A percentile compares a stretch with the other conserved stretches of the same genome.
Evolutionary conservation across 1,284 basidiomycete species (phyloP).

Genomic region (Fomitopsis schrenkii): DNA sequence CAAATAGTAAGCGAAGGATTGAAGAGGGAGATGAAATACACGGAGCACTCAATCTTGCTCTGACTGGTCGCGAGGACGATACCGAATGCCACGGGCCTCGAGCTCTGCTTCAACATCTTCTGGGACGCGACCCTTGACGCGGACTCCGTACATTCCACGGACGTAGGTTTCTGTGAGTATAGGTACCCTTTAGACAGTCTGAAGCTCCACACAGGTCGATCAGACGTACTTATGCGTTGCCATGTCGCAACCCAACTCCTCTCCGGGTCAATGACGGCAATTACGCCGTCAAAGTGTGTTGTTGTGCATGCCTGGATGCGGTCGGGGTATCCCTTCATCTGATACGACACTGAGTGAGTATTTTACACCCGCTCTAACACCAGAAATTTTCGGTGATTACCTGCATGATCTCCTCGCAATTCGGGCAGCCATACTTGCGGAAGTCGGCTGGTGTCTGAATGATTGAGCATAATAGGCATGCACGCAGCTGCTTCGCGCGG

Average conservation of each 20-base stretch:
- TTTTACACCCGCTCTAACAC: not conserved
- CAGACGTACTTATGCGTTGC: conserved; percentile 80
- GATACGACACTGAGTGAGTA: not conserved
- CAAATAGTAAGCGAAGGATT: too few relatives aligned
- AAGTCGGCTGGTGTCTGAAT: conserved; percentile 87
- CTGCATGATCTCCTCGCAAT: conserved; percentile 94
- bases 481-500: conserved; percentile 73
- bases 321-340: conserved; percentile 90
- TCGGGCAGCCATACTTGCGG: conserved; percentile 85
- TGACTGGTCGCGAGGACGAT: conserved; percentile 73
- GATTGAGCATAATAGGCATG: conserved; percentile 91
- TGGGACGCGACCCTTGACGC: conserved; percentile 83
- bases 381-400: conserved; percentile 36
- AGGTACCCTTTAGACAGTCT: not conserved
- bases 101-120: conserved; percentile 83
- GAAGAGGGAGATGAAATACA: not conserved
- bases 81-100: conserved; percentile 71
- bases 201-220: not conserved
- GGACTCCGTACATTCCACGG: conserved; percentile 84
- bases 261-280: conserved; percentile 86
- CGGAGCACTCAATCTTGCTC: conserved; percentile 50
- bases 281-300: conserved; percentile 91
- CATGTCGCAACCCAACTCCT: conserved; percentile 94
- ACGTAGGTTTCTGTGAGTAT: conserved; percentile 70
- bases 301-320: conserved; percentile 88